These are phyloP conservation scores for Nitzschia sp. DNA, from an alignment of 108 stramenopile genomes.

Conservation along the genomic window DNA sequence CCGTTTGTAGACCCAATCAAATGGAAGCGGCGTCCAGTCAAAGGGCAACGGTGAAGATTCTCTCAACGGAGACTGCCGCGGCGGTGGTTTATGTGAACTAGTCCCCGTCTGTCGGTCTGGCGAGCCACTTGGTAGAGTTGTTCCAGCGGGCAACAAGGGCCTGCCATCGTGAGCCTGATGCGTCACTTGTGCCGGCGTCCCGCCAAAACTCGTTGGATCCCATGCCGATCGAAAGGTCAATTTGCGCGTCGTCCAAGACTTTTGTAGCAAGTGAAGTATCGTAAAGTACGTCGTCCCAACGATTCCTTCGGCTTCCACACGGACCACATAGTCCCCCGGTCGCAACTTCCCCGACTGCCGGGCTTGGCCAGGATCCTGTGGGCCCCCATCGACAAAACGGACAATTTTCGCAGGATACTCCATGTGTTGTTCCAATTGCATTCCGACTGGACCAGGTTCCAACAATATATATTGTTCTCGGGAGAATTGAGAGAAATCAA, in stretches of 20 bases:
- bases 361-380: slow-evolving; percentile 48
- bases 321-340: slow-evolving; percentile 44
- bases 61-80: not conserved
- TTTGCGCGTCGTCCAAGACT: slow-evolving; percentile 10
- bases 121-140: not conserved
- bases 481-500: slow-evolving; percentile 1
- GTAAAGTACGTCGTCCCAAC: slow-evolving; percentile 34
- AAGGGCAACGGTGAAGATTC: not conserved
- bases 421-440: slow-evolving; percentile 46
- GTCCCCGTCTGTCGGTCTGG: not conserved
- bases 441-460: slow-evolving; percentile 55
- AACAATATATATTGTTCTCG: slow-evolving; percentile 31
- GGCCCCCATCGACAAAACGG: slow-evolving; percentile 47
- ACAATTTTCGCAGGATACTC: slow-evolving; percentile 31
- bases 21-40: slow-evolving; percentile 2
- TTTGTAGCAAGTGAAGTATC: slow-evolving; percentile 32
- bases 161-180: not conserved
- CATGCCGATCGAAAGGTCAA: slow-evolving; percentile 28
- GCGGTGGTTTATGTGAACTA: not conserved
- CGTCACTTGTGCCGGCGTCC: not conserved
- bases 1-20: slow-evolving; percentile 4
- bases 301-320: slow-evolving; percentile 29
- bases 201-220: not conserved
- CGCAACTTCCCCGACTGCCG: slow-evolving; percentile 39
- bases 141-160: not conserved